These are phyloP conservation scores for Penicillium paxilli DNA, from an alignment of 495 filamentous ascomycete genomes.

Conservation along the genomic window DNA sequence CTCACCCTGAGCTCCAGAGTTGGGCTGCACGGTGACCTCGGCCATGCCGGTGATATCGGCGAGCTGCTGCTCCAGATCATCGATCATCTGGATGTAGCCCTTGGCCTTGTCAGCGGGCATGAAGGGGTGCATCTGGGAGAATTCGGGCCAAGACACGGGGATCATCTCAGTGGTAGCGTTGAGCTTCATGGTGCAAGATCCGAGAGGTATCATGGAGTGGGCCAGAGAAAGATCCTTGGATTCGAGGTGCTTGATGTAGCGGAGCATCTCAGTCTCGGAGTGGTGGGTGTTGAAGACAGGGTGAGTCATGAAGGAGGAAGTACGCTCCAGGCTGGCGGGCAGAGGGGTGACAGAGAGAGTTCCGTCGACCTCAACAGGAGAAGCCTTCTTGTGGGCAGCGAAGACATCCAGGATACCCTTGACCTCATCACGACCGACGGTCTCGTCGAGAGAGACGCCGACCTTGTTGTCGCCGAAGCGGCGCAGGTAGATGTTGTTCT, in stretches of 20 bases:
- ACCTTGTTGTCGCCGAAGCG: conserved; percentile 59
- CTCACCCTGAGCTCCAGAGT: conserved; percentile 96
- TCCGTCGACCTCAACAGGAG: conserved; percentile 38
- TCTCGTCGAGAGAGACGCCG: conserved; percentile 74
- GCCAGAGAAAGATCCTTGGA: conserved; percentile 94
- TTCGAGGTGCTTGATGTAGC: conserved; percentile 93
- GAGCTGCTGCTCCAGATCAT: conserved; percentile 74
- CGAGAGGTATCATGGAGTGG: conserved; percentile 99
- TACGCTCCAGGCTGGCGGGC: conserved; percentile 66
- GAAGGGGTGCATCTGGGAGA: conserved; percentile 86
- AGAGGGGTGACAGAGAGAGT: conserved; percentile 48
- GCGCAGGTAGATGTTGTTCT: conserved; percentile 63
- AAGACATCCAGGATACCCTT: conserved; percentile 61
- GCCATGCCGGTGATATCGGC: conserved; percentile 89
- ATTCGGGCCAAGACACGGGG: conserved; percentile 81
- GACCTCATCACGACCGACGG: conserved; percentile 60
- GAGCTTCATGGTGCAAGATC: conserved; percentile 99
- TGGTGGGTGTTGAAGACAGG: conserved; percentile 97
- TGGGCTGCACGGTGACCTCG: conserved; percentile 88
- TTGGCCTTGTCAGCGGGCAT: conserved; percentile 59
- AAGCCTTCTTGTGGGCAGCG: conserved; percentile 38
- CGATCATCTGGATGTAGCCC: conserved; percentile 71
- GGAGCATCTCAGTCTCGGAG: conserved; percentile 92
- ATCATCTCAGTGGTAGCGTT: conserved; percentile 96
- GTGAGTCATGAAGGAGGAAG: conserved; percentile 78